These are phyloP conservation scores for Stentor roeselii DNA, from an alignment of 73 alveolate species.

Conservation along the genomic window DNA sequence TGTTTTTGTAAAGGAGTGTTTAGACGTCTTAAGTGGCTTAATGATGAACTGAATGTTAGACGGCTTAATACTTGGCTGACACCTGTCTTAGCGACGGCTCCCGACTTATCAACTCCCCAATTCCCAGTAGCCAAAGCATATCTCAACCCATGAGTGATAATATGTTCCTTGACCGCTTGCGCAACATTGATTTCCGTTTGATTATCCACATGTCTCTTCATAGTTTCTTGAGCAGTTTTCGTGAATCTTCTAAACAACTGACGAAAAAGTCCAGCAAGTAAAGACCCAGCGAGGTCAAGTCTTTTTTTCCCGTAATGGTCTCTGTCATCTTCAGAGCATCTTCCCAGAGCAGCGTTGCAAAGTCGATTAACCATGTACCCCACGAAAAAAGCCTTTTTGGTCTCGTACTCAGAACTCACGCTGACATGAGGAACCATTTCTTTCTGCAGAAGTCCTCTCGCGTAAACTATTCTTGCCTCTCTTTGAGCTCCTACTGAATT, in stretches of 20 bases:
- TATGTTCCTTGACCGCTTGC: constrained; percentile 59
- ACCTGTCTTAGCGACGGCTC: constrained; percentile 95
- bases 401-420: constrained; percentile 52
- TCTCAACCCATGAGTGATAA: constrained; percentile 84
- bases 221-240: constrained; percentile 68
- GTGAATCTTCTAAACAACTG: constrained; percentile 80
- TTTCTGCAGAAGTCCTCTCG: constrained; percentile 76
- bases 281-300: constrained; percentile 98
- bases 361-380: constrained; percentile 97
- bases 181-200: constrained; percentile 36
- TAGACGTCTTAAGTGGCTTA: constrained; percentile 96
- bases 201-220: constrained; percentile 68
- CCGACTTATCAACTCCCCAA: constrained; percentile 92
- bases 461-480: constrained; percentile 56
- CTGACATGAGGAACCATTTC: constrained; percentile 98
- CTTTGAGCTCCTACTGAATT: constrained; percentile 59
- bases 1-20: constrained; percentile 94
- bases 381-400: constrained; percentile 95
- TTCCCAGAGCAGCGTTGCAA: constrained; percentile 94
- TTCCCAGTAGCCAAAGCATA: constrained; percentile 98
- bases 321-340: constrained; percentile 98
- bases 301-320: constrained; percentile 99
- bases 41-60: constrained; percentile 94
- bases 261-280: constrained; percentile 89
- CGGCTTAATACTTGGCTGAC: constrained; percentile 98